Conservation (phyloP, 2,329 filamentous ascomycete genomes). For the Arthrobotrys musiformis region DNA sequence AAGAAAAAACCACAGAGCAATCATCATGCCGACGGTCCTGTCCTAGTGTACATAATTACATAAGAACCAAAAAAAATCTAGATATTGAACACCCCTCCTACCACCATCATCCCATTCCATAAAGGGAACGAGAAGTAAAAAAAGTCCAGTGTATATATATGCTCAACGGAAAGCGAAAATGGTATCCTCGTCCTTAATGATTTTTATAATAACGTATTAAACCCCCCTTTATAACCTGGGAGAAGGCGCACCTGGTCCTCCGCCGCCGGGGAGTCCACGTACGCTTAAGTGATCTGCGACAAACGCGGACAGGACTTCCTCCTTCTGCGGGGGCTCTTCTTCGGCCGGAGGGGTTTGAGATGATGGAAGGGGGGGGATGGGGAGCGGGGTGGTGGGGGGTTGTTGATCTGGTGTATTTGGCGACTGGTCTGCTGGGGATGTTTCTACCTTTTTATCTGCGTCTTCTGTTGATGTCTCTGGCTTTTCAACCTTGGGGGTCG, state of each 20-base stretch:
- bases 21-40: neutral
- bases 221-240: constrained; percentile 46
- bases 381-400: constrained; percentile 4
- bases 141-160: no score
- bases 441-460: neutral
- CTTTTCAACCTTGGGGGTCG: constrained; percentile 14
- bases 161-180: no score
- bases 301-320: neutral
- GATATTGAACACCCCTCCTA: no score
- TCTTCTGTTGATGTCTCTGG: neutral
- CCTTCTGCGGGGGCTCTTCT: constrained; percentile 22
- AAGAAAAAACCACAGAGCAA: no score
- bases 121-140: no score
- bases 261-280: constrained; percentile 48
- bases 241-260: constrained; percentile 46
- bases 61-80: neutral
- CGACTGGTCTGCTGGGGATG: neutral
- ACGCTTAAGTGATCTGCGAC: neutral
- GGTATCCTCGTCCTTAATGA: no score
- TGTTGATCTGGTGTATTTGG: constrained; percentile 11
- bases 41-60: neutral
- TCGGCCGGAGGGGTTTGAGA: constrained; percentile 1
- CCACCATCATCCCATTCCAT: no score
- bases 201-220: no score
- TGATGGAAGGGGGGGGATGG: constrained; percentile 5